Evolutionary conservation across 2,329 filamentous ascomycete species (phyloP), one percentile per base, ranked within the genome.

Genomic region (Exserohilum rostratum): DNA sequence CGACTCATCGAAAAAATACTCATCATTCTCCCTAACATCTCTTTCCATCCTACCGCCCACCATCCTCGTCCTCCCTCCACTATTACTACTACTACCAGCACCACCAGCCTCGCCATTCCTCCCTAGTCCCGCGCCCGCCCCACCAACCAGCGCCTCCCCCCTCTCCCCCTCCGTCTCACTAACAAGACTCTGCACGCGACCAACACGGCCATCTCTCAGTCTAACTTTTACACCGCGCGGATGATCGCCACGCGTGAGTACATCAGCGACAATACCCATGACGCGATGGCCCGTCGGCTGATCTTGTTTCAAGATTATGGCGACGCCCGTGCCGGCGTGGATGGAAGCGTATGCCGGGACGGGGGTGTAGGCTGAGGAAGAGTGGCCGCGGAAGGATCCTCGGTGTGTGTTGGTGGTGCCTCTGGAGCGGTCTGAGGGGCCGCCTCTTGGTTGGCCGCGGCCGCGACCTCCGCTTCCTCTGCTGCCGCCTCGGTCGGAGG

Each of bases 171-270:
- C 65, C 2, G 35, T 56, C 58, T 39, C 69, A 49, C 13, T 54
- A 2, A 75, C 78, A 73, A 90, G 81, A 39, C 81, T 78, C 73
- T 93, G 90, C 25, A 93, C 90, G 13, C 90, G 79, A 2, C 90
- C 90, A 2, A 93, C 84, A 22, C 88, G 81, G 1, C 90, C 90
- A 70, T 90, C 88, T 1, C 78, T 76, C 5, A 93, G 79, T 2
- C 90, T 84, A 20, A 93, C 89, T 73, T 93, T 93, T 77, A 93
- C 90, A 31, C 90, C 90, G 9, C 88, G 82, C 2, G 89, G 88
- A 66, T 93, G 90, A 62, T 93, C 85, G 22, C 89, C 88, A 1
- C 84, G 79, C 2, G 90, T 93, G 43, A 93, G 79, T 0, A 93
- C 73, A 40, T 91, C 84, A 47, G 82, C 80, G 1, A 93, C 85